Base-by-base conservation (phyloP, 768 basidiomycete genomes). In the Pilatotrama ljubarskyi region DNA sequence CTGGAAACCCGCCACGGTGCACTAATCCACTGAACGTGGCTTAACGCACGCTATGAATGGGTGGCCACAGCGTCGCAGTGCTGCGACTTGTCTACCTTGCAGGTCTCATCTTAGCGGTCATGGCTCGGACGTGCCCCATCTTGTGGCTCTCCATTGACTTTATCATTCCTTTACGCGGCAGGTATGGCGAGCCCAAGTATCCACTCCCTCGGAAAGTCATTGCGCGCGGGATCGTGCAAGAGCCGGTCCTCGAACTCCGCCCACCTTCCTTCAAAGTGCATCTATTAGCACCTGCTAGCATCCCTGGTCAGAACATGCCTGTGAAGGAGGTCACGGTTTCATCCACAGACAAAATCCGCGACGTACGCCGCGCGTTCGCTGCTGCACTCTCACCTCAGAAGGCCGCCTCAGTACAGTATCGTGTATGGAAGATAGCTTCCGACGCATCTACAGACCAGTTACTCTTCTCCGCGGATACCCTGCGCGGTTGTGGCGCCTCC, bases 121-220 rank as follows among this genome's bases (percentile, higher is more conserved):
- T 46, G 47, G 38, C 38, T 32, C 9, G 55, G 40, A 57, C 38
- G 36, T 57, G 58, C 24, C 51, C 35, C 55, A n/a, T 10, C 7
- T n/a, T 53, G 14, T 41, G 41, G 55, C 51, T 58, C 15, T 35
- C 46, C 36, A 38, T 42, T 49, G 20, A 37, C 51, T 24, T 55
- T 17, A 22, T 60, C 6, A 51, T 38, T 29, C 49, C 42, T 36
- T 51, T 26, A 13, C 61, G 58, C 37, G 8, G 13, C 64, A 95
- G 92, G 90, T 94, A 93, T 71, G 93, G 93, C 9, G 65, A 76
- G 41, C 75, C 86, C 3, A 71, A 69, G 3, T 75, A 79, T 52
- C 78, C 83, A 1, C 74, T 95, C 37, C 83, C 86, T 32, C 84
- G 92, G 44, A 80, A 78, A 17, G 87, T 94, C 50, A 83, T 93